A percentile compares a stretch with the other conserved stretches of the same genome.
Evolutionary conservation across 2,329 filamentous ascomycete species (phyloP).

Genomic region (Leptodontidium sp.): DNA sequence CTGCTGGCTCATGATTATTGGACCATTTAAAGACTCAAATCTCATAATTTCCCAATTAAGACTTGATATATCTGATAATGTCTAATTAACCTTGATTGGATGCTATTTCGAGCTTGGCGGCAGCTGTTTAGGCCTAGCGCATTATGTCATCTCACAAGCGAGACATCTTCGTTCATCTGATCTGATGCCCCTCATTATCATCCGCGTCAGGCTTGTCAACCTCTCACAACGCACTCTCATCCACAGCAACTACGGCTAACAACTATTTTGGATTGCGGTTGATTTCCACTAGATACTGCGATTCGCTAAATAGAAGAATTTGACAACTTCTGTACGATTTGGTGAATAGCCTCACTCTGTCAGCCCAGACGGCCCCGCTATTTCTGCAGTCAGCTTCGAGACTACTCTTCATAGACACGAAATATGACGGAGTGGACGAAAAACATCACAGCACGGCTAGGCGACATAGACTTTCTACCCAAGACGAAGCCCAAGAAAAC

Average conservation of each 20-base stretch:
- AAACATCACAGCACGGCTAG: slow-evolving; percentile 17
- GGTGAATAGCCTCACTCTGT: background rate
- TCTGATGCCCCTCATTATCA: background rate
- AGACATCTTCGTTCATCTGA: slow-evolving; percentile 17
- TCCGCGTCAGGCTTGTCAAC: background rate
- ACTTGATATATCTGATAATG: background rate
- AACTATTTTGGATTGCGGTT: background rate
- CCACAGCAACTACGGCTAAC: background rate
- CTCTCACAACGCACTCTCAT: background rate
- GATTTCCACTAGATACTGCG: too few relatives aligned
- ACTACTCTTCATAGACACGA: background rate
- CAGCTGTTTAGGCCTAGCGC: background rate
- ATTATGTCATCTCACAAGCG: slow-evolving; percentile 12
- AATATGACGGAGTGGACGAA: slow-evolving; percentile 23
- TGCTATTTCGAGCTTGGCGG: slow-evolving; percentile 5
- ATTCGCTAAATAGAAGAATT: background rate
- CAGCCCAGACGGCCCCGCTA: slow-evolving; percentile 4
- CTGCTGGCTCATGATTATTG: background rate
- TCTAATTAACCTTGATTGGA: background rate
- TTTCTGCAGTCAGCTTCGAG: background rate
- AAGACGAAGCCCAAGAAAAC: slow-evolving; percentile 21
- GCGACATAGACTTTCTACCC: slow-evolving; percentile 13
- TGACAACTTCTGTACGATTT: background rate
- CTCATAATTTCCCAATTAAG: background rate
- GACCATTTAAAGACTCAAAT: background rate